Evolutionary conservation across 352 stramenopile species (phyloP).

Genomic region (Salisapilia sapeloensis): DNA sequence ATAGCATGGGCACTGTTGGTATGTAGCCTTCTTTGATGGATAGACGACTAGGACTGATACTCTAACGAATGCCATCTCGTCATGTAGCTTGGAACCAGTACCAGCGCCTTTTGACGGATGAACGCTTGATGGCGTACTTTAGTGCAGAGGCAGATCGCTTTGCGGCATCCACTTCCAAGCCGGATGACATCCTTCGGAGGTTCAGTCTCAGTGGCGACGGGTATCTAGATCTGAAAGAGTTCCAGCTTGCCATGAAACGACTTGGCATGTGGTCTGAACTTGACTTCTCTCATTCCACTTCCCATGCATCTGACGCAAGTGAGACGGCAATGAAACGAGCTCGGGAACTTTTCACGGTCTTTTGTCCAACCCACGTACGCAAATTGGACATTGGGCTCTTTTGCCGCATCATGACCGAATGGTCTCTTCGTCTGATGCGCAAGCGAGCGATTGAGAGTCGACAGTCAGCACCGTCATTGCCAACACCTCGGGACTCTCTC

Average conservation of each 20-base stretch:
- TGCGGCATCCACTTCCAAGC: slow-evolving; percentile 34
- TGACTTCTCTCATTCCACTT: neutral
- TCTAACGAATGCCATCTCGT: neutral
- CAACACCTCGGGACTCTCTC: too few species aligned
- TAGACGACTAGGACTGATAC: neutral
- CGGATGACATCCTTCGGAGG: slow-evolving; percentile 42
- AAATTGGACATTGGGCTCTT: slow-evolving; percentile 72
- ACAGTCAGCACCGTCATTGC: too few species aligned
- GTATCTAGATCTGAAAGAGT: slow-evolving; percentile 54
- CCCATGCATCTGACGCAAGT: neutral
- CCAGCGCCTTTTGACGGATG: slow-evolving; percentile 35
- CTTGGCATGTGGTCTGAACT: slow-evolving; percentile 17
- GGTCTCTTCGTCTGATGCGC: slow-evolving; percentile 43
- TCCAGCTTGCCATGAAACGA: slow-evolving; percentile 52
- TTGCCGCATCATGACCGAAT: slow-evolving; percentile 67
- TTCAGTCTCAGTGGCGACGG: slow-evolving; percentile 69
- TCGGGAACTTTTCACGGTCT: slow-evolving; percentile 44
- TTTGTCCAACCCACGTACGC: slow-evolving; percentile 40
- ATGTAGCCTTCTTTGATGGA: neutral
- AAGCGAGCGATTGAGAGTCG: slow-evolving; percentile 4
- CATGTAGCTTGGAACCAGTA: slow-evolving; percentile 46
- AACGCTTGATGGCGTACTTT: slow-evolving; percentile 42
- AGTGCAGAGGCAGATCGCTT: slow-evolving; percentile 39
- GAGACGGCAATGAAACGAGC: slow-evolving; percentile 2
- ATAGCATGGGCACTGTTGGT: slow-evolving; percentile 61